Percentiles rank a stretch among this genome's conserved stretches.
phyloP scores from a whole-genome alignment of 2,329 filamentous ascomycete species.

The Didymella sp. region DNA sequence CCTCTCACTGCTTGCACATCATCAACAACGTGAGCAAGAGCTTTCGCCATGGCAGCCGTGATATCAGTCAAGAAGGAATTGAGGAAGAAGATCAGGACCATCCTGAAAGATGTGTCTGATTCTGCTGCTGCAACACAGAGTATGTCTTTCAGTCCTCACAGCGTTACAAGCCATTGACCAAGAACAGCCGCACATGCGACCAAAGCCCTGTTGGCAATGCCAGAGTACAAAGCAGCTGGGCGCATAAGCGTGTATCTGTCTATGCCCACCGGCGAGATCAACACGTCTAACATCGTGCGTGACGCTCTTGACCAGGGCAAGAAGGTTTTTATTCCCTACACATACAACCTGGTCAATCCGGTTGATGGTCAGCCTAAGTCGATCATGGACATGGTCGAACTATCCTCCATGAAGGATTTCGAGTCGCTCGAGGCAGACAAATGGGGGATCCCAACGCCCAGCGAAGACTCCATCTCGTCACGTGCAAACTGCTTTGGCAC shows the following conservation, averaged over 20 bases:
- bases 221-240: conserved; percentile 76
- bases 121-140: conserved; percentile 73
- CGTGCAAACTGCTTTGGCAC: conserved; percentile 78
- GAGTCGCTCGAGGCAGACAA: conserved; percentile 76
- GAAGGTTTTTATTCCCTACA: conserved; percentile 88
- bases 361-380: conserved; percentile 60
- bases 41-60: conserved; percentile 57
- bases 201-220: conserved; percentile 68
- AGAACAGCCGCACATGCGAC: conserved; percentile 69
- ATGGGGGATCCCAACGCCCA: conserved; percentile 94
- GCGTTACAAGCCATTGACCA: conserved; percentile 18
- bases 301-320: conserved; percentile 81
- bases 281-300: conserved; percentile 80
- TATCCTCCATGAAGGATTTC: conserved; percentile 78
- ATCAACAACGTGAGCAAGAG: conserved; percentile 2
- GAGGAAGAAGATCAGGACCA: conserved; percentile 71
- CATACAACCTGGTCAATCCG: conserved; percentile 65
- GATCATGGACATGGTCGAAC: conserved; percentile 94
- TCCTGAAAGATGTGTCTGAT: conserved; percentile 66
- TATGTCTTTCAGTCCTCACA: conserved; percentile 52
- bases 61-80: conserved; percentile 77
- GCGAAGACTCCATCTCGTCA: conserved; percentile 66
- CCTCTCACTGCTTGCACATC: conserved; percentile 17
- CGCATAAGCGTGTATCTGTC: conserved; percentile 88
- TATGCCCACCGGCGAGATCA: conserved; percentile 87